Conservation (phyloP, 2,329 filamentous ascomycete species). For the Sarocladium kiliense region DNA sequence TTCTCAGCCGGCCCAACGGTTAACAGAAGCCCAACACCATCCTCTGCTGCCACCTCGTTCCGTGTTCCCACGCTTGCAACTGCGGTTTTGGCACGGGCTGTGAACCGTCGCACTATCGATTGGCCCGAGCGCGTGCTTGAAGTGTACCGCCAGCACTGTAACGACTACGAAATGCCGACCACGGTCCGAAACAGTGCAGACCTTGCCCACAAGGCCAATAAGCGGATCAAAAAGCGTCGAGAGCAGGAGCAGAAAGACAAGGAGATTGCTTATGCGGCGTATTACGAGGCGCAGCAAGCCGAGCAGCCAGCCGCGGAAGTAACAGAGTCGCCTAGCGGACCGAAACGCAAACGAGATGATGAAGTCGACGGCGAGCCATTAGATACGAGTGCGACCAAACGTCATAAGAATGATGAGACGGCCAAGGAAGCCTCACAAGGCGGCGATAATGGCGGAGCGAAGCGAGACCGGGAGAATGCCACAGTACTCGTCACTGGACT, state of each 20-base stretch:
- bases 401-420: slow-evolving; percentile 46
- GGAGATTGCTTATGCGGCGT: slow-evolving; percentile 44
- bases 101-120: slow-evolving; percentile 58
- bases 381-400: slow-evolving; percentile 51
- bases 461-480: slow-evolving; percentile 86
- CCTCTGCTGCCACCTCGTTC: slow-evolving; percentile 38
- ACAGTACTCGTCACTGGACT: slow-evolving; percentile 78
- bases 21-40: slow-evolving; percentile 49
- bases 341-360: slow-evolving; percentile 70
- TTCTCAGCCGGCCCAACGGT: slow-evolving; percentile 40
- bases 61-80: slow-evolving; percentile 71
- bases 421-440: background rate
- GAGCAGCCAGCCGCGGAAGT: slow-evolving; percentile 14
- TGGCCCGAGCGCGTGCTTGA: slow-evolving; percentile 74
- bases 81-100: slow-evolving; percentile 67
- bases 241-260: slow-evolving; percentile 60
- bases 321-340: slow-evolving; percentile 31
- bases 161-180: slow-evolving; percentile 79
- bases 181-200: slow-evolving; percentile 71
- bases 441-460: slow-evolving; percentile 26
- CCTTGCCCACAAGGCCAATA: slow-evolving; percentile 64
- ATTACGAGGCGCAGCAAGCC: slow-evolving; percentile 26
- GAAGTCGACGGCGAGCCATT: slow-evolving; percentile 29
- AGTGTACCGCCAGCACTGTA: slow-evolving; percentile 73
- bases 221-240: slow-evolving; percentile 57